Evolutionary conservation across 106 monocot species (phyloP).

Genomic region (Apostasia ramifera): DNA sequence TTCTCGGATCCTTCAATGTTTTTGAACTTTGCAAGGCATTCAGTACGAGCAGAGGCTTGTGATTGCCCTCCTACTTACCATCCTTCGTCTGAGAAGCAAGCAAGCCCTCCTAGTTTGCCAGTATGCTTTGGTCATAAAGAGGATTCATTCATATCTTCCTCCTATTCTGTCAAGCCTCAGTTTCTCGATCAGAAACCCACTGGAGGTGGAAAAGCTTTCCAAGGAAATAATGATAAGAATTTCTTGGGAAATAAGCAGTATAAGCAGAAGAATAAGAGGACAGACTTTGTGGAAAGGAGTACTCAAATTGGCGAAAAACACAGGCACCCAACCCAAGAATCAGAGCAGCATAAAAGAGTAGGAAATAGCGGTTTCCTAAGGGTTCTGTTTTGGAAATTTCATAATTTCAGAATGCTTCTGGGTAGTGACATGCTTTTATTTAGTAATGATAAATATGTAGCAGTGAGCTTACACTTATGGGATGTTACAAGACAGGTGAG

Average conservation of each 20-base stretch:
- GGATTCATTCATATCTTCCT: slow-evolving; percentile 36
- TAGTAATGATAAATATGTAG: slow-evolving; percentile 98
- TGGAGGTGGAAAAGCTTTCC: slow-evolving; percentile 15
- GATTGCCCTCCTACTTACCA: slow-evolving; percentile 85
- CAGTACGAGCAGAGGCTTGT: slow-evolving; percentile 97
- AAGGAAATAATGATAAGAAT: slow-evolving; percentile 32
- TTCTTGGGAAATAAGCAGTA: slow-evolving; percentile 38
- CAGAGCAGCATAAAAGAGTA: slow-evolving; percentile 56
- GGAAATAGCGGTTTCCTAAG: slow-evolving; percentile 73
- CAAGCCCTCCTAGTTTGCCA: slow-evolving; percentile 52
- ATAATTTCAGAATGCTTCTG: slow-evolving; percentile 97
- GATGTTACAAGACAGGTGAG: slow-evolving; percentile 80
- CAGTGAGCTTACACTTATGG: slow-evolving; percentile 95
- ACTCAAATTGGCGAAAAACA: slow-evolving; percentile 67
- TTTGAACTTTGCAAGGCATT: slow-evolving; percentile 94
- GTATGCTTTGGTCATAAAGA: slow-evolving; percentile 39
- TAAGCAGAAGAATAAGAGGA: slow-evolving; percentile 32
- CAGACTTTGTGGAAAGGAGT: slow-evolving; percentile 30
- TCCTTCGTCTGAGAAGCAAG: slow-evolving; percentile 28
- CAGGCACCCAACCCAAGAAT: slow-evolving; percentile 59
- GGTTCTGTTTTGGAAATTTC: slow-evolving; percentile 92
- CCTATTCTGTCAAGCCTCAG: slow-evolving; percentile 24
- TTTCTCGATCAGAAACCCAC: slow-evolving; percentile 34
- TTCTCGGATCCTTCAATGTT: slow-evolving; percentile 71
- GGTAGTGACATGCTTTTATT: slow-evolving; percentile 92